These are phyloP conservation scores for Dendrobium huoshanense DNA, from an alignment of 106 monocot genomes.

Conservation along the genomic window DNA sequence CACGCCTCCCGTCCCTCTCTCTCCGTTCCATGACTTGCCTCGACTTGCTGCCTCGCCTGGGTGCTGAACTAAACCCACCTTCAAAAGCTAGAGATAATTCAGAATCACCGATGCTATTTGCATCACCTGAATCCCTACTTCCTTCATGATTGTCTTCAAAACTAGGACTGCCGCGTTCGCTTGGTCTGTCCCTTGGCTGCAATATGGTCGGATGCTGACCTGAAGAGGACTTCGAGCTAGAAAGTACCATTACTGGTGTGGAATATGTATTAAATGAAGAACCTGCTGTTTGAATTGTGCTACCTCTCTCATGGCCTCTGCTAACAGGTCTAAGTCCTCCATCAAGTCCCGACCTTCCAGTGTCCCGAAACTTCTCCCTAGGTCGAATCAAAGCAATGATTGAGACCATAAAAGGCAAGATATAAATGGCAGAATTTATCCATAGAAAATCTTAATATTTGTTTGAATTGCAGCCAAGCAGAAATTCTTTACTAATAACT, in stretches of 20 bases:
- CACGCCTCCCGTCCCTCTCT: conserved; percentile 75
- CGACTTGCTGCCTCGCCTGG: conserved; percentile 46
- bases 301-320: conserved; percentile 36
- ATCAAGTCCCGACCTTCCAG: conserved; percentile 39
- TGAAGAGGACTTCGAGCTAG: conserved; percentile 50
- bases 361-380: conserved; percentile 76
- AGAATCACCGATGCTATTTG: conserved; percentile 72
- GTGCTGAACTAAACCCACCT: conserved; percentile 20
- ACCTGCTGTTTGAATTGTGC: conserved; percentile 10
- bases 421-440: no score
- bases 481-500: no score
- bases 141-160: conserved; percentile 69
- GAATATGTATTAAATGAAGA: conserved; percentile 10
- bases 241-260: conserved; percentile 37
- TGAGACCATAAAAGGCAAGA: not conserved
- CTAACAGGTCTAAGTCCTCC: conserved; percentile 51
- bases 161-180: not conserved
- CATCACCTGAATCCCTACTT: conserved; percentile 74
- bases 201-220: conserved; percentile 72
- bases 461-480: no score
- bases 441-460: no score
- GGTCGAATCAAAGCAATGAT: conserved; percentile 31
- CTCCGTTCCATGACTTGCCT: conserved; percentile 67
- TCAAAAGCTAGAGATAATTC: conserved; percentile 51
- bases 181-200: conserved; percentile 64